A percentile compares a stretch with the other conserved stretches of the same genome.
phyloP scores from a whole-genome alignment of 768 basidiomycete species.

The Rhizopogon rudus region DNA sequence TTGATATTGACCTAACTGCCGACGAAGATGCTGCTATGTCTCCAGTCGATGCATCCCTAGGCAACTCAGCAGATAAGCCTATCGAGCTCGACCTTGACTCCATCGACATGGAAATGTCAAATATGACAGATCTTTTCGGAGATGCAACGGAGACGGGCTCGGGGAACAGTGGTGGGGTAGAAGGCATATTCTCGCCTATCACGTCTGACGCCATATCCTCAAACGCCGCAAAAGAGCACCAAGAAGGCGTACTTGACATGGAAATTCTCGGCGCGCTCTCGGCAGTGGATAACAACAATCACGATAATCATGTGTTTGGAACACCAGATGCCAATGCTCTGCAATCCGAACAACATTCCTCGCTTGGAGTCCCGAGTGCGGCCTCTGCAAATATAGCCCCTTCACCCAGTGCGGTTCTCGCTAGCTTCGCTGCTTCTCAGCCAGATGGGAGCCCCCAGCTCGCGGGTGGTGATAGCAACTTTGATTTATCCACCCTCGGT shows the following conservation, averaged over 20 bases:
- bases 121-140: conserved; percentile 50
- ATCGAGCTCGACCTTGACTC: conserved; percentile 73
- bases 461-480: conserved; percentile 25
- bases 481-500: conserved; percentile 47
- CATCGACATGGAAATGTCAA: conserved; percentile 60
- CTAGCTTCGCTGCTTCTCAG: conserved; percentile 40
- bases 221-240: conserved; percentile 14
- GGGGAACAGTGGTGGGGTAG: conserved; percentile 30
- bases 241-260: conserved; percentile 25
- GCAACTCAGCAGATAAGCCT: conserved; percentile 73
- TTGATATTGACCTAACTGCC: conserved; percentile 60
- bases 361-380: conserved; percentile 19
- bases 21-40: conserved; percentile 27
- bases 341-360: conserved; percentile 22
- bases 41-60: conserved; percentile 31
- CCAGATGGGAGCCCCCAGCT: conserved; percentile 5
- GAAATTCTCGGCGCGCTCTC: conserved; percentile 33
- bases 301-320: conserved; percentile 18
- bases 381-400: conserved; percentile 23
- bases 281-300: conserved; percentile 11
- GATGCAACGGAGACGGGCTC: conserved; percentile 34
- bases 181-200: conserved; percentile 50
- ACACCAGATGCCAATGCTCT: conserved; percentile 8
- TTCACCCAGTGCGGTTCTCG: conserved; percentile 37
- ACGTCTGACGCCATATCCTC: conserved; percentile 17